Evolutionary conservation across 164 flowering plant genomes (phyloP), one percentile per base, ranked within the genome.

Genomic region (Macadamia tetraphylla): DNA sequence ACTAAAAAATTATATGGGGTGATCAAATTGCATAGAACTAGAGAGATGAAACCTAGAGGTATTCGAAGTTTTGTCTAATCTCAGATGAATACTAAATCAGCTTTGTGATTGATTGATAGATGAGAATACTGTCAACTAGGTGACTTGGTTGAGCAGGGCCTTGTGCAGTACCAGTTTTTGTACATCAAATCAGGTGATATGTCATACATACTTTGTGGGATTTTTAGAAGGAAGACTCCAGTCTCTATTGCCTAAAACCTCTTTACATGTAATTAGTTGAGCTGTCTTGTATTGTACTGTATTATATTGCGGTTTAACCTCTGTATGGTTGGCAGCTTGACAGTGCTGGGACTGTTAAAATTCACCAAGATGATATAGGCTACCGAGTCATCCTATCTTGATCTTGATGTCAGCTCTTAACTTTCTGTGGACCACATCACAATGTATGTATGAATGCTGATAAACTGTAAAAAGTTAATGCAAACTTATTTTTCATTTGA

Each of bases 21-120:
- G 51, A 11, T 46, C 51, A 46, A 46, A 46, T 62, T 66, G 52
- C 18, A 70, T 65, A 44, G 55, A 17, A 32, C 15, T 29, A 59
- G 29, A 12, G 57, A 53, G 32, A 65, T 55, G 58, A 71, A 66
- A 66, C 58, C 69, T 67, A 59, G 68, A 74, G 83, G 77, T 80
- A 69, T 76, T 66, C 75, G 66, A 63, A 32, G 69, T 77, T 74
- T 66, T 62, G 49, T 52, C 30, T 71, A 44, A 60, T 63, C 64
- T 67, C 68, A 64, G 67, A 62, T 77, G 75, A 73, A 57, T 75
- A 80, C 90, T 86, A 78, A 89, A 77, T 77, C 63, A 53, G 75
- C 72, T 86, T 85, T 88, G 74, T 90, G 86, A 75, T 87, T 81
- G 79, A 84, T 87, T 86, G 88, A 58, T 90, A 88, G 92, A 88